Conservation (phyloP, 2,329 filamentous ascomycete species). For the Fusarium sp. region DNA sequence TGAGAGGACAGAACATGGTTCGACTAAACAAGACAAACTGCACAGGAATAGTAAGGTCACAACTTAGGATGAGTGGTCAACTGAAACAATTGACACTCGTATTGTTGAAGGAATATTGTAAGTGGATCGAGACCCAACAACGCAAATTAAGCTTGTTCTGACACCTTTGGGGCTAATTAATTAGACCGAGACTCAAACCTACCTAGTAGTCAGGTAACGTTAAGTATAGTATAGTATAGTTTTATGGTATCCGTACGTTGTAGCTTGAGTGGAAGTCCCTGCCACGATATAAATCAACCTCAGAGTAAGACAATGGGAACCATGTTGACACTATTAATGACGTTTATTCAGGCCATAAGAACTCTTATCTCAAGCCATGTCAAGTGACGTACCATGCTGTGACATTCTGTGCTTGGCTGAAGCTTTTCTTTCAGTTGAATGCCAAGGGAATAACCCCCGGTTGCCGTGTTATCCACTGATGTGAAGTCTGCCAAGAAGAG, state of each 20-base stretch:
- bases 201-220: not conserved
- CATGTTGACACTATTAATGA: not conserved
- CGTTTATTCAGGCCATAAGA: not conserved
- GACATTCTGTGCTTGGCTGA: conserved; percentile 13
- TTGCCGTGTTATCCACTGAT: conserved; percentile 26
- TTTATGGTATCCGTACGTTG: not conserved
- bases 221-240: not conserved
- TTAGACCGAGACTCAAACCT: not conserved
- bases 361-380: not conserved
- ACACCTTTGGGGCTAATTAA: not conserved
- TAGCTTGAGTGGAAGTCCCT: conserved; percentile 2
- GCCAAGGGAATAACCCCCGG: conserved; percentile 9
- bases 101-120: not conserved
- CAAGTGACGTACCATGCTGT: conserved; percentile 17
- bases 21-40: not conserved
- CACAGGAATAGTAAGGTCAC: not conserved
- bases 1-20: not conserved
- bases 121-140: not conserved
- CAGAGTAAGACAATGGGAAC: not conserved
- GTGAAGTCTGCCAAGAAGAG: conserved; percentile 6
- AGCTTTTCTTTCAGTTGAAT: conserved; percentile 6
- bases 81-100: not conserved
- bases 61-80: not conserved
- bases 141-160: conserved; percentile 4
- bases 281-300: not conserved